These are phyloP conservation scores for Penicillium cosmopolitanum DNA, from an alignment of 495 filamentous ascomycete genomes.

Conservation along the genomic window DNA sequence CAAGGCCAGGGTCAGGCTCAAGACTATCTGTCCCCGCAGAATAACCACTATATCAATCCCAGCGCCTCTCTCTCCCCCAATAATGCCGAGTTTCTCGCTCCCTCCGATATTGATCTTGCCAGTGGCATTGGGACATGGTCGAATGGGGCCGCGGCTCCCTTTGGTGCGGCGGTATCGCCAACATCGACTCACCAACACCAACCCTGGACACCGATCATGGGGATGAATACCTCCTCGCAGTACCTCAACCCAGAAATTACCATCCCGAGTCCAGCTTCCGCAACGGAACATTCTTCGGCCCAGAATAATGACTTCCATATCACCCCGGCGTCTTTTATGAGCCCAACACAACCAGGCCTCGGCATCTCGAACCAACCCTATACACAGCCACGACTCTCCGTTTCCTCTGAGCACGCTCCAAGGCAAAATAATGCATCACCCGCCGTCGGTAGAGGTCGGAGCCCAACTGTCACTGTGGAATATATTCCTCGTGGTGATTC, in stretches of 20 bases:
- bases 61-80: slow-evolving; percentile 20
- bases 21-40: slow-evolving; percentile 17
- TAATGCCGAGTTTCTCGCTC: slow-evolving; percentile 17
- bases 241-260: slow-evolving; percentile 19
- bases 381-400: slow-evolving; percentile 26
- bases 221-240: slow-evolving; percentile 17
- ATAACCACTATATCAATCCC: slow-evolving; percentile 13
- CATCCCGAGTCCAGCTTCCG: slow-evolving; percentile 16
- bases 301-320: slow-evolving; percentile 1
- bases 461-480: slow-evolving; percentile 52
- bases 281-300: background rate
- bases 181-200: background rate
- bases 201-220: slow-evolving; percentile 16
- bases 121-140: slow-evolving; percentile 14
- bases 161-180: background rate
- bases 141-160: slow-evolving; percentile 1
- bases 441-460: slow-evolving; percentile 37
- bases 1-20: slow-evolving; percentile 13
- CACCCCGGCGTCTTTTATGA: background rate
- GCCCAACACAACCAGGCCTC: slow-evolving; percentile 10
- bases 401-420: slow-evolving; percentile 24
- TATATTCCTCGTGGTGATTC: slow-evolving; percentile 54
- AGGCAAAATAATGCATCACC: slow-evolving; percentile 18
- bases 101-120: slow-evolving; percentile 25
- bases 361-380: slow-evolving; percentile 12